These are phyloP conservation scores for Paratinospora sagittata DNA, from an alignment of 164 flowering plant genomes.

Conservation along the genomic window DNA sequence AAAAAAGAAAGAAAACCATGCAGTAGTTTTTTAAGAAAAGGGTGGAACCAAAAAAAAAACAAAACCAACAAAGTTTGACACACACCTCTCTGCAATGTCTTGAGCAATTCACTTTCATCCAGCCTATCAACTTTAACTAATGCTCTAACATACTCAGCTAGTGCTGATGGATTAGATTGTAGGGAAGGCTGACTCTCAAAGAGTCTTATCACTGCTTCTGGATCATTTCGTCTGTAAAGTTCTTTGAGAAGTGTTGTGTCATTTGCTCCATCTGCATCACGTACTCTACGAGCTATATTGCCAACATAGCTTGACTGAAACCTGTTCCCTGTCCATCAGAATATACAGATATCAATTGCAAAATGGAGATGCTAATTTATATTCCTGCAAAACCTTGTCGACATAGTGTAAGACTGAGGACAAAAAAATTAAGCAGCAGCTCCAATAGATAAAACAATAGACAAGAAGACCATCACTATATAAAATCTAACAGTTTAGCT, in stretches of 20 bases:
- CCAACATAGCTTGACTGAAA: slow-evolving; percentile 77
- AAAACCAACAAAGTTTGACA: background rate
- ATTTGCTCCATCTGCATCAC: slow-evolving; percentile 56
- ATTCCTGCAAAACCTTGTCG: background rate
- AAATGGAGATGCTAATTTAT: background rate
- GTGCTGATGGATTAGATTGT: slow-evolving; percentile 73
- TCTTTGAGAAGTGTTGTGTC: slow-evolving; percentile 63
- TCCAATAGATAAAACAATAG: background rate
- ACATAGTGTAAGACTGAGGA: background rate
- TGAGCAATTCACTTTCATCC: slow-evolving; percentile 76
- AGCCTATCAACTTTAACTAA: slow-evolving; percentile 80
- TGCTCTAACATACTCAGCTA: slow-evolving; percentile 91
- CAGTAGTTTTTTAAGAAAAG: background rate
- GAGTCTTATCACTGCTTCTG: slow-evolving; percentile 76
- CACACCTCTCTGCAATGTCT: slow-evolving; percentile 83
- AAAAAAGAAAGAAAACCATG: background rate
- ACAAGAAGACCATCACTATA: background rate
- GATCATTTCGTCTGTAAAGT: slow-evolving; percentile 65
- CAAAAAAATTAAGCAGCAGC: background rate
- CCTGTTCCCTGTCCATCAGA: slow-evolving; percentile 39
- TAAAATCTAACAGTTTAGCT: background rate
- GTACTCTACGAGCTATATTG: slow-evolving; percentile 61
- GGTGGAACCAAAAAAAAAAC: background rate
- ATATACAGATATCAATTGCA: background rate
- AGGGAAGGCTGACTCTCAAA: slow-evolving; percentile 86